These are phyloP conservation scores for Metschnikowia vanudenii DNA, from an alignment of 805 yeast genomes.

Conservation along the genomic window DNA sequence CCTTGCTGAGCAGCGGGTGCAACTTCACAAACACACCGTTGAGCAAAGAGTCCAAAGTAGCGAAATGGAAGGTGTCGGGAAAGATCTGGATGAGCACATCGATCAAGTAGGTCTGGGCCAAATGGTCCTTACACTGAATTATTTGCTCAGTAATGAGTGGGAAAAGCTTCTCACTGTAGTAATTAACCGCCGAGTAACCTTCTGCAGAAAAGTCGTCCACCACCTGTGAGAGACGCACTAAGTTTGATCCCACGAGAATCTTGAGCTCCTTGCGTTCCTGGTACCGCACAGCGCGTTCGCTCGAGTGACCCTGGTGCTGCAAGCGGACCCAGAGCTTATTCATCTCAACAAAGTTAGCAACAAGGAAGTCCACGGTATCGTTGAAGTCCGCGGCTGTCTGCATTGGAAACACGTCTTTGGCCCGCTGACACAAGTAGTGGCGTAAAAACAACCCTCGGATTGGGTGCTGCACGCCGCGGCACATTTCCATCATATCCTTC, in stretches of 20 bases:
- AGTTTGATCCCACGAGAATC: conserved; percentile 87
- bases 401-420: conserved; percentile 62
- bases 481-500: conserved; percentile 97
- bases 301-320: conserved; percentile 92
- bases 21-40: conserved; percentile 59
- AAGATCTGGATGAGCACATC: conserved; percentile 93
- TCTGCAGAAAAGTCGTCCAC: conserved; percentile 63
- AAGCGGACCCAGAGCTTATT: conserved; percentile 95
- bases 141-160: conserved; percentile 87
- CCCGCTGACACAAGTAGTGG: conserved; percentile 82
- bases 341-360: conserved; percentile 93
- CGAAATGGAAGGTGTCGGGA: conserved; percentile 87
- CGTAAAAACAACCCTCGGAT: conserved; percentile 86
- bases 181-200: conserved; percentile 28
- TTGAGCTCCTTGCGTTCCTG: conserved; percentile 85
- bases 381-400: conserved; percentile 41
- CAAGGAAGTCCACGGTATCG: conserved; percentile 74
- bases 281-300: conserved; percentile 70
- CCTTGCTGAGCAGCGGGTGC: conserved; percentile 67
- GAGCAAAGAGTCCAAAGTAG: conserved; percentile 66
- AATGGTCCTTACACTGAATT: conserved; percentile 83
- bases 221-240: conserved; percentile 84
- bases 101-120: conserved; percentile 88
- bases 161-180: conserved; percentile 53
- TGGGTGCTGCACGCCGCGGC: conserved; percentile 95